Evolutionary conservation across 2,329 filamentous ascomycete genomes (phyloP), one percentile per base, ranked within the genome.

Genomic region (Fusarium sp.): DNA sequence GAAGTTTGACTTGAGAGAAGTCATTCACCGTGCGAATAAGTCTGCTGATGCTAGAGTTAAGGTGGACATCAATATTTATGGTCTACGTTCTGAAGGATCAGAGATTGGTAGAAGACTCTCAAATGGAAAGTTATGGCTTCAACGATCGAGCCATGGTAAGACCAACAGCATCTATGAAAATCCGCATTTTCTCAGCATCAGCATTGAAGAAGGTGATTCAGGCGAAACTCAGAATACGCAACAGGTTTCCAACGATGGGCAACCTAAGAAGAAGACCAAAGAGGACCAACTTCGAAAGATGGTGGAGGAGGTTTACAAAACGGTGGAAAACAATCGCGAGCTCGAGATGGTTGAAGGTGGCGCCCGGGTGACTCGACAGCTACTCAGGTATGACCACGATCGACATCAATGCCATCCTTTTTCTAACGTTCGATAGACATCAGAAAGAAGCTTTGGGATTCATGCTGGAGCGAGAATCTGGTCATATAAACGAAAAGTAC

Each of bases 251-350:
- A 16, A 6, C 6, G 35, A 48, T 6, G n/a, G 21, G 0, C 11
- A 10, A 0, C 13, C 8, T 0, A 48, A 38, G 10, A 63, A 28
- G 6, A n/a, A 47, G 6, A 57, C 29, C 6, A 46, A 60, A 21
- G 60, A 63, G 5, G 57, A 63, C 4, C 48, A 57, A 16, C 60
- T 63, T 16, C 35, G 48, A 21, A 63, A 48, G 12, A 63, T 63
- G 60, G 60, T 63, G 1, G 35, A 63, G 3, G 60, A 63, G 0
- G 24, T 63, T 1, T 63, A 63, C 11, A 57, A 63, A 2, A 61
- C 58, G 3, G 60, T 63, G 2, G 60, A 63, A 11, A 63, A 63
- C 7, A 63, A 18, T 4, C 41, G 58, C 2, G 48, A 63, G 5
- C 7, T 63, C 0, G 47, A 63, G 5, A 23, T 57, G 11, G 41